Evolutionary conservation across 345 rosid species (phyloP).

Genomic region (Lumnitzera racemosa): DNA sequence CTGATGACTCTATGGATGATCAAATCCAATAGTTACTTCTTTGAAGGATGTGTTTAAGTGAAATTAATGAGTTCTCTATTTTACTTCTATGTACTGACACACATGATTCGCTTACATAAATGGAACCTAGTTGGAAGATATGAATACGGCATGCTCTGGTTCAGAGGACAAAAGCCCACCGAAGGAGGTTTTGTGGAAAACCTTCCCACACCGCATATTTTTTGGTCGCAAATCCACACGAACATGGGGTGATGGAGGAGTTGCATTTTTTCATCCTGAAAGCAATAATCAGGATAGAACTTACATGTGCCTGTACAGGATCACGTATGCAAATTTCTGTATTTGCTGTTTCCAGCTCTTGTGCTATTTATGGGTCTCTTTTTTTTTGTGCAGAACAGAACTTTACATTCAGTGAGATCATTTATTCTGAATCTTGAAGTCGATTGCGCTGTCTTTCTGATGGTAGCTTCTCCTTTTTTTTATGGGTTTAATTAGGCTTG

Average conservation of each 20-base stretch:
- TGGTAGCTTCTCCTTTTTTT: not conserved
- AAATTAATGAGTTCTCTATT: not conserved
- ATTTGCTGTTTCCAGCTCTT: slow-evolving; percentile 1
- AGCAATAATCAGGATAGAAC: slow-evolving; percentile 32
- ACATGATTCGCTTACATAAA: not conserved
- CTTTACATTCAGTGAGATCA: not conserved
- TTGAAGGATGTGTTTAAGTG: not conserved
- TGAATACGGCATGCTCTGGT: slow-evolving; percentile 62
- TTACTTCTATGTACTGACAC: not conserved
- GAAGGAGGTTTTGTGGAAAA: slow-evolving; percentile 65
- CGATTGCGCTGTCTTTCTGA: no score
- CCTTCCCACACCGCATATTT: slow-evolving; percentile 64
- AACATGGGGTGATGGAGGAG: slow-evolving; percentile 85
- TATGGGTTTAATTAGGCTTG: slow-evolving; percentile 46
- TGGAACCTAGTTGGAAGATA: slow-evolving; percentile 54
- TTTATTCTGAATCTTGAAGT: not conserved
- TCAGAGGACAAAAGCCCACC: slow-evolving; percentile 67
- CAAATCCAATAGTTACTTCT: no score
- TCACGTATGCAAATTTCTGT: slow-evolving; percentile 48
- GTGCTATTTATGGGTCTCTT: slow-evolving; percentile 1
- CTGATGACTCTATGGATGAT: no score
- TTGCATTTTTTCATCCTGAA: slow-evolving; percentile 71
- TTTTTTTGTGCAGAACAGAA: not conserved
- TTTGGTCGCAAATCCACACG: slow-evolving; percentile 59
- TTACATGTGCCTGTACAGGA: slow-evolving; percentile 60